Evolutionary conservation across 176 grass and related monocot species (phyloP), one percentile per base, ranked within the genome.

Genomic region (Zoysia japonica): DNA sequence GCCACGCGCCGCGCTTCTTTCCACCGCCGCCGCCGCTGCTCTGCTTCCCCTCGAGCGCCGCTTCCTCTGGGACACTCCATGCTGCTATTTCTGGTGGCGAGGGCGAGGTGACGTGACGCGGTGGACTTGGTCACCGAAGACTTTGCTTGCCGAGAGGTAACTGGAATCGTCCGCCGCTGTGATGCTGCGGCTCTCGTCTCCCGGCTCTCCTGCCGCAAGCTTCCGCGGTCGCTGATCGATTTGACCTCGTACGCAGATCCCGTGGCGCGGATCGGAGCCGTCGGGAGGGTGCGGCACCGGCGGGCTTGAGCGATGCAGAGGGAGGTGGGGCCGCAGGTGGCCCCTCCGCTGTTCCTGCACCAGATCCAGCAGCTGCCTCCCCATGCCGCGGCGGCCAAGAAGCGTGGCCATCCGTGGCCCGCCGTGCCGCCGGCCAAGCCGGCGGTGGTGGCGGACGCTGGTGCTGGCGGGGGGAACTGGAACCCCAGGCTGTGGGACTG

Each of bases 401-500:
- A 85, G 78, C 87, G 83, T 45, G 83, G 66, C 20, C 75, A 73
- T 71, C 80, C 88, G 67, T 85, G 95, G 83, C 48, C 81, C 52
- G 81, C 80, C 5, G 37, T 9, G 5, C 68, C 47, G 36, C 60
- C 67, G 15, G 48, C 83, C 9, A 54, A 60, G 63, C 16, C 55
- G 15, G 14, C 84, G 7, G 38, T 28, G 28, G 28, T 78, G 12
- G 41, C 68, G 0, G 74, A 72, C 11, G 37, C 47, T 38, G 75
- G 13, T 13, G 52, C 13, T 53, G 81, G 42, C 2, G 16, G 20
- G 6, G 90, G 72, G 6, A 89, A 84, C 88, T 99, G 96, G 96
- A 95, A 99, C 83, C 90, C 90, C 36, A 86, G 75, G 60, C 80
- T 89, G 76, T 99, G 96, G 96, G 89, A 95, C 60, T 99, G 90